Base-by-base conservation (phyloP, 495 filamentous ascomycete species). In the Neurospora discreta region DNA sequence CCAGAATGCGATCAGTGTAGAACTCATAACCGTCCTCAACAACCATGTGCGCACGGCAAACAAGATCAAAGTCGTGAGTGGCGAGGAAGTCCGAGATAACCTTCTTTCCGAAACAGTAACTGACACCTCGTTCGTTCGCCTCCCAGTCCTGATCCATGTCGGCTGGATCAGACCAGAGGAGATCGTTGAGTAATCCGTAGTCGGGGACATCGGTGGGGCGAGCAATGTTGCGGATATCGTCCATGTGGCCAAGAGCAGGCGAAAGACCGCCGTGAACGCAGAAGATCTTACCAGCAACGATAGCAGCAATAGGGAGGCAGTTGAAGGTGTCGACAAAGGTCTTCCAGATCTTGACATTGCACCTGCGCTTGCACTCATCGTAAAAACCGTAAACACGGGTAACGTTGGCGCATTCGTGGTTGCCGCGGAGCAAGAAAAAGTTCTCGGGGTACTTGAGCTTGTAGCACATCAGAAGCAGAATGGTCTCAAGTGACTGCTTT, bases 21-120 rank as follows among this genome's bases (percentile, higher is more conserved):
- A 99, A 99, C 76, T 99, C 95, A 82, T 99, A 99, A 16, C 95
- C 95, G 82, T 99, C 95, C 79, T 99, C 95, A 20, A 99, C 95
- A 68, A 99, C 95, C 95, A 99, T 99, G 84, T 99, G 95, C 69
- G 95, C 95, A 68, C 95, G 88, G 80, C 96, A 98, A 40, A 99
- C 94, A 42, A 99, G 82, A 81, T 99, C 95, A 79, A 99, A 99
- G 77, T 99, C 95, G 79, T 98, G 95, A 42, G 90, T 88, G 70
- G 93, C 91, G 75, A 99, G 85, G 81, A 99, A 99, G 74, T 97
- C 93, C 83, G 94, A 93, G 72, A 99, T 99, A 68, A 99, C 94
- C 77, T 96, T 96, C 84, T 98, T 98, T 8, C 94, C 94, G 77
- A 99, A 99, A 77, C 95, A 98, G 80, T 98, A 99, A 80, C 96